Evolutionary conservation across 2,329 filamentous ascomycete genomes (phyloP).

Genomic region (Claviceps purpurea): DNA sequence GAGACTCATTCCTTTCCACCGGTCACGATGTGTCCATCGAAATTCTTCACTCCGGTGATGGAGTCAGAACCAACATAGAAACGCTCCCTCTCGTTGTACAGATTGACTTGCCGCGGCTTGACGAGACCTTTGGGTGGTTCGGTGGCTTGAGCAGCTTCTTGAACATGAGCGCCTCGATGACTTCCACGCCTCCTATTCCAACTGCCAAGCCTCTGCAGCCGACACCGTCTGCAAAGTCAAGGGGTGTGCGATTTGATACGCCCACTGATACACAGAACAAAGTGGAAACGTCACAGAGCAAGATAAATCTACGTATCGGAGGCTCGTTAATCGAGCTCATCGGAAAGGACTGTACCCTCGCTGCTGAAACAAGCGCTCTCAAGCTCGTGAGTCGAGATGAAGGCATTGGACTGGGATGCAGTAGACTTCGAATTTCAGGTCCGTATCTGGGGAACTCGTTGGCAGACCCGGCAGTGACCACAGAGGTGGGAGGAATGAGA

Average conservation of each 20-base stretch:
- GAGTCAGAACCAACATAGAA: slow-evolving; percentile 47
- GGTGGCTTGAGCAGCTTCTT: slow-evolving; percentile 85
- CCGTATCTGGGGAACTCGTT: slow-evolving; percentile 45
- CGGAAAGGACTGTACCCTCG: slow-evolving; percentile 62
- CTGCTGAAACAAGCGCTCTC: slow-evolving; percentile 64
- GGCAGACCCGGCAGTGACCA: slow-evolving; percentile 45
- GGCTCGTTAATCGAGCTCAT: slow-evolving; percentile 65
- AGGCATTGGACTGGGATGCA: slow-evolving; percentile 59
- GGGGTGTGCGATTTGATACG: slow-evolving; percentile 46
- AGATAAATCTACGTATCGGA: slow-evolving; percentile 64
- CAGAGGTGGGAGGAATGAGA: slow-evolving; percentile 52
- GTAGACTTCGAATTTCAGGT: slow-evolving; percentile 60
- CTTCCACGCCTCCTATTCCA: slow-evolving; percentile 49
- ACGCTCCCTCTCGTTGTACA: slow-evolving; percentile 66
- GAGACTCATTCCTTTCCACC: slow-evolving; percentile 42
- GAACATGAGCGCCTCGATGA: slow-evolving; percentile 74
- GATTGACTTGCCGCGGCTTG: slow-evolving; percentile 66
- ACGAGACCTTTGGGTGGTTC: slow-evolving; percentile 79
- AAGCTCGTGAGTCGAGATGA: slow-evolving; percentile 67
- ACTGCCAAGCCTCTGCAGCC: slow-evolving; percentile 22
- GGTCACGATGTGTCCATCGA: slow-evolving; percentile 46
- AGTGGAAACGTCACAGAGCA: slow-evolving; percentile 39
- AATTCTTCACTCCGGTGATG: slow-evolving; percentile 30
- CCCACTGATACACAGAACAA: slow-evolving; percentile 35
- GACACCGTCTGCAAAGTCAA: slow-evolving; percentile 30